Base-by-base conservation (phyloP, 1,284 basidiomycete species). In the Somion occarium region DNA sequence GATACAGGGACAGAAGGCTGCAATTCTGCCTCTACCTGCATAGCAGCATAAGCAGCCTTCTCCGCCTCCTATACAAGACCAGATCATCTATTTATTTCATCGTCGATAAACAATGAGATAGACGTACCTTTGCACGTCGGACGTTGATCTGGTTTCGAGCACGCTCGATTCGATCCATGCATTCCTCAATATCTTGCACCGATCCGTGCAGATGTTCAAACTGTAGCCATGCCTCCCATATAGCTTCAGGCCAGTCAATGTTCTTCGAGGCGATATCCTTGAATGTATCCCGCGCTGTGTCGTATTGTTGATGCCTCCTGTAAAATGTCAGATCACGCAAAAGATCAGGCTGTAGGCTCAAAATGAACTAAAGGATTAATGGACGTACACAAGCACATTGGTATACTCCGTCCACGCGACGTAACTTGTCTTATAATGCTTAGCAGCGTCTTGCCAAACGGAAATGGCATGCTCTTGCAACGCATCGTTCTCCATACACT, bases 161-260 rank as follows among this genome's bases (percentile, higher is more conserved):
- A 53, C 76, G 80, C 51, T 85, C 80, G 19, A 96, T 76, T 50
- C 80, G 79, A 49, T 82, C 80, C 43, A 86, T 66, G 9, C 88
- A 86, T 5, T 76, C 72, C 38, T 91, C 80, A 15, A 97, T 67
- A 3, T 85, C 82, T 38, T 80, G 72, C 5, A 91, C 70, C 5
- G 79, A 75, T 1, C 96, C 96, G 59, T 92, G 76, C 2, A 89
- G 70, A 56, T 92, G 83, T 65, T 98, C 96, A 59, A 98, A 97
- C 13, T 77, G 71, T 3, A 85, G 64, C 86, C 91, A 97, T 0
- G 89, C 87, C 53, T 94, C 89, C 81, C 92, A 92, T 3, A 98
- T 73, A 2, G 85, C 87, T 66, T 97, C 93, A 0, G 94, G 92
- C 88, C 93, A 97, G 68, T 98, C 94, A 38, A 96, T 61, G 42